Evolutionary conservation across 495 filamentous ascomycete species (phyloP).

Genomic region (Aspergillus bertholletiae): DNA sequence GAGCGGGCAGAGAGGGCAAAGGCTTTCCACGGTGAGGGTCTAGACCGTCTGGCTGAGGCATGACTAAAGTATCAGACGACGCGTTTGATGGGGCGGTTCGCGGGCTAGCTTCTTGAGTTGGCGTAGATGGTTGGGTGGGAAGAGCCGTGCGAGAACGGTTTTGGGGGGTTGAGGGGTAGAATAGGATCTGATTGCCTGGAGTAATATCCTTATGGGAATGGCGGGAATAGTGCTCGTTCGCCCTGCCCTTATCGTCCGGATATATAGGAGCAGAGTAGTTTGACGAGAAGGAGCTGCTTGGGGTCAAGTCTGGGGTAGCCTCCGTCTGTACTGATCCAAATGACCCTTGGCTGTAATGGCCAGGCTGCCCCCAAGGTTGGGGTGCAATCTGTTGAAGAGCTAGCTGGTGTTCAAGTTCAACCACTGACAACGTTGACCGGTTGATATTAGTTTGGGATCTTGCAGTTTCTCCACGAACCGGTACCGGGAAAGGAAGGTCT

Average conservation of each 20-base stretch:
- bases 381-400: constrained; percentile 27
- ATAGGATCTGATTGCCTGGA: constrained; percentile 22
- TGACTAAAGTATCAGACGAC: constrained; percentile 33
- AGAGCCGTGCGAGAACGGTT: constrained; percentile 32
- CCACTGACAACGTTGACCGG: constrained; percentile 34
- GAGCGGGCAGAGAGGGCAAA: constrained; percentile 31
- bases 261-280: constrained; percentile 32
- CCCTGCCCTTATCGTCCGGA: constrained; percentile 27
- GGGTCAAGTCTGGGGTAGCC: constrained; percentile 39
- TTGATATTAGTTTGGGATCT: constrained; percentile 17
- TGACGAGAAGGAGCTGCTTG: constrained; percentile 46
- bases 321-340: constrained; percentile 38
- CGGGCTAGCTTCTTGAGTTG: constrained; percentile 24
- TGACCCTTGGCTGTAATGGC: constrained; percentile 33
- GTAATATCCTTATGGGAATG: constrained; percentile 16
- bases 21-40: constrained; percentile 33
- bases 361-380: constrained; percentile 24
- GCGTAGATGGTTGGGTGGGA: constrained; percentile 24
- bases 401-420: constrained; percentile 35
- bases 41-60: constrained; percentile 28
- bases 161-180: constrained; percentile 31
- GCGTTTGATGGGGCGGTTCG: constrained; percentile 15
- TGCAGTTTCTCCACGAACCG: constrained; percentile 12
- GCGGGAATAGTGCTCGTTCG: constrained; percentile 29
- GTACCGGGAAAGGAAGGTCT: constrained; percentile 7